Conservation (phyloP, 495 filamentous ascomycete species). For the Tuber aestivum region DNA sequence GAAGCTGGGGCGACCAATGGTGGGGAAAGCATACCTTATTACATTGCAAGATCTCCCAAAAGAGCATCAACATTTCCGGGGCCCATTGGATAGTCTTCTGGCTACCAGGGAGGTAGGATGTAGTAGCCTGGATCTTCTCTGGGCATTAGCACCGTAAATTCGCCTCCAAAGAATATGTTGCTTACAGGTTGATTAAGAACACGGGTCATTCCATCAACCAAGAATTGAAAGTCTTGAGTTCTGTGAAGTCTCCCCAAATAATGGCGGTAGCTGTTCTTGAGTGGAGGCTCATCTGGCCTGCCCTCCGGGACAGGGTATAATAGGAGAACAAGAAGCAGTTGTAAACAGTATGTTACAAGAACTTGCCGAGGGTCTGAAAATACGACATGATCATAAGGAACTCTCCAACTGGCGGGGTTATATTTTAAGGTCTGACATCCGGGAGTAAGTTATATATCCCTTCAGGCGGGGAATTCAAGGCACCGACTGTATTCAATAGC, state of each 20-base stretch:
- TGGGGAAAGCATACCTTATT: constrained; percentile 56
- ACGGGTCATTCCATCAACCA: constrained; percentile 91
- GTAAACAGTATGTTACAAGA: constrained; percentile 83
- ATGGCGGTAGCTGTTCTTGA: constrained; percentile 87
- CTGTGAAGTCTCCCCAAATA: constrained; percentile 87
- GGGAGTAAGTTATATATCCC: neutral
- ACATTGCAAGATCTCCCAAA: constrained; percentile 96
- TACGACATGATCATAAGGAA: constrained; percentile 89
- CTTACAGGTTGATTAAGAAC: constrained; percentile 81
- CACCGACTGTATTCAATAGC: constrained; percentile 83
- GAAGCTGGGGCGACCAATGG: neutral
- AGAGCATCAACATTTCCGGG: constrained; percentile 94
- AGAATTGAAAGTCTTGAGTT: constrained; percentile 95
- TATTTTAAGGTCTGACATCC: constrained; percentile 76
- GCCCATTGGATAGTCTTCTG: constrained; percentile 78
- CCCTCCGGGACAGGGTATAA: constrained; percentile 87
- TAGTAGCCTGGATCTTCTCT: constrained; percentile 67
- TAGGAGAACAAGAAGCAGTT: constrained; percentile 79
- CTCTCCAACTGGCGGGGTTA: constrained; percentile 88
- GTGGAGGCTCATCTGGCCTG: constrained; percentile 49
- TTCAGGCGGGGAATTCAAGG: neutral
- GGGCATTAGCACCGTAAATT: constrained; percentile 23
- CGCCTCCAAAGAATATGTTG: neutral
- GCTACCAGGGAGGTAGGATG: constrained; percentile 81
- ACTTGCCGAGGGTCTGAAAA: constrained; percentile 91